These are phyloP conservation scores for Colletotrichum endophyticum DNA, from an alignment of 2,329 filamentous ascomycete genomes.

Conservation along the genomic window DNA sequence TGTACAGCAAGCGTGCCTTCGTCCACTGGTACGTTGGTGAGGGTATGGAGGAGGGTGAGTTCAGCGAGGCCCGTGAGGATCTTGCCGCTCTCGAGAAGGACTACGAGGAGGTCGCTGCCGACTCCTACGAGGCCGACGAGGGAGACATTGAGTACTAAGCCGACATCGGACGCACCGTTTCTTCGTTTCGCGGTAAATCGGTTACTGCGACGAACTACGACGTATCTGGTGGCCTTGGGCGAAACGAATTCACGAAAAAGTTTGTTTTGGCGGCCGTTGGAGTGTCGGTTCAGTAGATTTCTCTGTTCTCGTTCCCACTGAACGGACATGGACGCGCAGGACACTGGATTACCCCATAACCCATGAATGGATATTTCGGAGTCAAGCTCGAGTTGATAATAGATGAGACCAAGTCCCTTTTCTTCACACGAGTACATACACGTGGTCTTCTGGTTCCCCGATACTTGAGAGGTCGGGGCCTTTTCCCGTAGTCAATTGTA, in stretches of 20 bases:
- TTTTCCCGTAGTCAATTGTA: constrained; percentile 8
- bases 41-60: constrained; percentile 92
- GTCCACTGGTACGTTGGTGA: constrained; percentile 85
- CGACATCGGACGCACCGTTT: background rate
- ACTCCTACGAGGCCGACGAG: constrained; percentile 70
- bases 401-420: constrained; percentile 19
- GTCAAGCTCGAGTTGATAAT: constrained; percentile 21
- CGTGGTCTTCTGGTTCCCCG: background rate
- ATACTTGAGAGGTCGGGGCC: background rate
- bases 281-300: constrained; percentile 19
- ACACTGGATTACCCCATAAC: constrained; percentile 18
- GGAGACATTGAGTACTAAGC: constrained; percentile 80
- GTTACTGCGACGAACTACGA: constrained; percentile 10
- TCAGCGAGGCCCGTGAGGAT: constrained; percentile 86
- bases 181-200: background rate
- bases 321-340: constrained; percentile 11
- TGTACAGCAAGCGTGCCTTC: constrained; percentile 80
- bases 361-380: constrained; percentile 22
- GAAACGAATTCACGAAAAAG: constrained; percentile 18
- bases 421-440: constrained; percentile 5
- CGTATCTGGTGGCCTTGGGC: background rate
- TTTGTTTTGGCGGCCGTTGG: constrained; percentile 19
- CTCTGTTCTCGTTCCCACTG: constrained; percentile 16
- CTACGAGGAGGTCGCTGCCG: constrained; percentile 83
- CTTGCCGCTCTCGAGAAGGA: constrained; percentile 85